Evolutionary conservation across 2,329 filamentous ascomycete species (phyloP).

Genomic region (Botryotinia convoluta): DNA sequence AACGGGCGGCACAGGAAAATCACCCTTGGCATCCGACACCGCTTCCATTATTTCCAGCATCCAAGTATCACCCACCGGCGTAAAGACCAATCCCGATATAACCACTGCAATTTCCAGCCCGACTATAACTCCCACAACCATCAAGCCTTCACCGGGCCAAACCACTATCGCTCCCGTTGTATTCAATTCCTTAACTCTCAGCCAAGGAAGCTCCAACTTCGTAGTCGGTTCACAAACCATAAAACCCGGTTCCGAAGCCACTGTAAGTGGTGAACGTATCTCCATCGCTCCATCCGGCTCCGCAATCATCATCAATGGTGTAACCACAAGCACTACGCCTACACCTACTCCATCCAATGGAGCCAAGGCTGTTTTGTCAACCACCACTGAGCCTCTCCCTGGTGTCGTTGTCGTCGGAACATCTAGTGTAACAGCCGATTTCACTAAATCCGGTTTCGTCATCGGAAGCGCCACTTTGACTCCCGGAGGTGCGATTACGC

Average conservation of each 20-base stretch:
- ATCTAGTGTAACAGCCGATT: conserved; percentile 29
- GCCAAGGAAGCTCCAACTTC: conserved; percentile 25
- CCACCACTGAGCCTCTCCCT: conserved; percentile 15
- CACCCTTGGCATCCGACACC: not conserved
- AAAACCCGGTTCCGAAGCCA: conserved; percentile 30
- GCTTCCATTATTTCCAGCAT: not conserved
- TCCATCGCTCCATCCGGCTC: conserved; percentile 27
- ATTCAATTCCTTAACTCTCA: conserved; percentile 28
- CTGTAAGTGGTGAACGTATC: conserved; percentile 29
- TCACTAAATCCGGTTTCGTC: conserved; percentile 18
- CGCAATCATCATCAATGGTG: conserved; percentile 29
- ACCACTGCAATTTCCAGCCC: not conserved
- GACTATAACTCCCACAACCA: conserved; percentile 7
- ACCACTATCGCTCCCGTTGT: conserved; percentile 25
- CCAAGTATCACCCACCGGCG: not conserved
- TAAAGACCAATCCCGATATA: not conserved
- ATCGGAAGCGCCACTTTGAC: conserved; percentile 24
- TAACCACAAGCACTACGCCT: conserved; percentile 15
- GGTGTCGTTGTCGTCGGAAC: conserved; percentile 27
- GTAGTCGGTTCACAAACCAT: conserved; percentile 33
- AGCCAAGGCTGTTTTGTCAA: not conserved
- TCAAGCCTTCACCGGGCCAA: conserved; percentile 14
- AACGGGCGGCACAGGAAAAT: not conserved
- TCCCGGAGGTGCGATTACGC: conserved; percentile 23
- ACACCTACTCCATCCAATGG: not conserved